Evolutionary conservation across 2,329 filamentous ascomycete genomes (phyloP), one percentile per base, ranked within the genome.

Genomic region (Leptographium galeiforme): DNA sequence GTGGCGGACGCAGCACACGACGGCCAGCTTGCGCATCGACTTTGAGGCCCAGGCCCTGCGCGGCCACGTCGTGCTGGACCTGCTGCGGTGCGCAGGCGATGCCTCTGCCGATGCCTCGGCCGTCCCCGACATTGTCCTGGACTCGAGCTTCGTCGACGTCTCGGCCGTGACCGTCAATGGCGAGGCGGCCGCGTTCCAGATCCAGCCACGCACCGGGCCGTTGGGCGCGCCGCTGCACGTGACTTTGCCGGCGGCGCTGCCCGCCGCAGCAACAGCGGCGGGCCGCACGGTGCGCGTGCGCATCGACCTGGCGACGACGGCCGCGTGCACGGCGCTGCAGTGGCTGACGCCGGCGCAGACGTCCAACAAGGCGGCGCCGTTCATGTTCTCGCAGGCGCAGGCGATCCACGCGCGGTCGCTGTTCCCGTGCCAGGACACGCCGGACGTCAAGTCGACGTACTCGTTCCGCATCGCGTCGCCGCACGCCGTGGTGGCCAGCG

Each of bases 321-420:
- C 85, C 51, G 79, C 87, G 62, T 96, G 91, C 68, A 95, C 90
- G 12, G 91, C 91, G 11, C 74, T 98, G 57, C 91, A 97, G 70
- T 98, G 93, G 91, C 78, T 98, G 68, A 90, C 87, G 0, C 89
- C 89, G 2, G 85, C 85, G 36, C 93, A 97, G 72, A 97, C 93
- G 1, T 89, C 87, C 55, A 96, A 95, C 77, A 90, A 89, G 73
- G 93, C 89, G 69, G 86, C 94, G 60, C 91, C 91, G 1, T 97
- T 96, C 70, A 91, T 97, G 83, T 97, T 97, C 73, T 94, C 88
- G 46, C 93, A 97, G 72, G 95, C 90, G 68, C 91, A 98, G 73
- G 90, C 91, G 52, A 97, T 96, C 63, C 90, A 97, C 63, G 89
- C 88, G 45, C 83, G 93, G 56, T 95, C 89, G 48, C 79, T 97